Base-by-base conservation (phyloP, 2,329 filamentous ascomycete species). In the Hymenoscyphus linearis region DNA sequence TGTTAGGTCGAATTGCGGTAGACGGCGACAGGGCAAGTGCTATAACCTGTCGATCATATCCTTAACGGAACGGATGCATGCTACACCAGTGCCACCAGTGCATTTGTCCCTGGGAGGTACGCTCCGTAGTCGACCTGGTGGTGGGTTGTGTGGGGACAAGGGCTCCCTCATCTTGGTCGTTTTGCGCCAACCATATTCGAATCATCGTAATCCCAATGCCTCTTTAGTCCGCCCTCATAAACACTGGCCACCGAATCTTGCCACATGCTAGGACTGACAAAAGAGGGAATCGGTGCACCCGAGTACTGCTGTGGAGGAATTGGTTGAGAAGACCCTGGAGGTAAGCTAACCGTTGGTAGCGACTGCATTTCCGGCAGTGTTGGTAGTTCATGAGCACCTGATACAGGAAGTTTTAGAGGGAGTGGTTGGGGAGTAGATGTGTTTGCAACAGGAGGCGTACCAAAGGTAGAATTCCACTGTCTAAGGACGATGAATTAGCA, bases 381-480 rank as follows among this genome's bases (percentile, higher is more conserved):
- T 35, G 81, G 76, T 50, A 82, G 74, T 74, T 85, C 82, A 67
- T 80, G 70, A 53, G 70, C 69, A 71, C 70, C 70, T 71, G 71
- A 66, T 62, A 69, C 64, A 62, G 68, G 59, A 65, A 65, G 58
- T 72, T 69, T 74, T 73, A 74, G 72, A 72, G 69, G 70, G 63
- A 66, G 65, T 68, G 67, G 67, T 68, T 69, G 70, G 67, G 73
- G 67, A 68, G 70, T 65, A 63, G 72, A 71, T 62, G 67, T 70
- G 65, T 66, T 68, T 65, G 68, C 69, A 66, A 67, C 64, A 68
- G 68, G 70, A 69, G 65, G 70, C 71, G 71, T 90, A 80, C 91
- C 90, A 78, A 97, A 98, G 67, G 93, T 93, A 72, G 89, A 87
- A 76, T 96, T 93, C 93, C 93, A 98, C 80, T 96, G 91, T 75